Conservation (phyloP, 352 stramenopile genomes). For the Phytophthora syringae region DNA sequence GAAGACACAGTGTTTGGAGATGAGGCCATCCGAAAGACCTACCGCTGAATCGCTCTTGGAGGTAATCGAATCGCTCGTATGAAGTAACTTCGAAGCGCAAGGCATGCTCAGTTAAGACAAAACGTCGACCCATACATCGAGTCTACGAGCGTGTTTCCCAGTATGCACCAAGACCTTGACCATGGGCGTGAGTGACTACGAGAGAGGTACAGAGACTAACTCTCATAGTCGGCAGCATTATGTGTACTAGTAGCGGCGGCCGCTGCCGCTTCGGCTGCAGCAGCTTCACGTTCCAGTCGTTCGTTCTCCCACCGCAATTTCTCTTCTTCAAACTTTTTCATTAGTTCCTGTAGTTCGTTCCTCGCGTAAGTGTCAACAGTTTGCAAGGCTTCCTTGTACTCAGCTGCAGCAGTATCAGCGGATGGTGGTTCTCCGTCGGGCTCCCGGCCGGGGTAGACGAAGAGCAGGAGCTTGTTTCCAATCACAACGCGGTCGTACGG, state of each 20-base stretch:
- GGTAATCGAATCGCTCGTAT: neutral
- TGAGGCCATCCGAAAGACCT: neutral
- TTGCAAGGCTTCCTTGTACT: slow-evolving; percentile 90
- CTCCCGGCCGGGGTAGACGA: too few species aligned
- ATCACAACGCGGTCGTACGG: slow-evolving; percentile 84
- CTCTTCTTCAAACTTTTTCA: slow-evolving; percentile 89
- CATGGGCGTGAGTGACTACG: too few species aligned
- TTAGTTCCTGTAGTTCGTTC: slow-evolving; percentile 90
- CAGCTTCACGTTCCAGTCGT: slow-evolving; percentile 58
- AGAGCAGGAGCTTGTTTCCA: slow-evolving; percentile 89
- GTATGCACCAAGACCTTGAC: too few species aligned
- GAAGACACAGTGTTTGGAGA: slow-evolving; percentile 14
- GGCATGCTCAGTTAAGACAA: too few species aligned
- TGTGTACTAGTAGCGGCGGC: too few species aligned
- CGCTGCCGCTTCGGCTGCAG: too few species aligned
- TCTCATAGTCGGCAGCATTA: too few species aligned
- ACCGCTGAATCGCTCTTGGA: slow-evolving; percentile 17
- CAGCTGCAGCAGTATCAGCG: slow-evolving; percentile 83
- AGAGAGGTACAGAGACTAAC: too few species aligned
- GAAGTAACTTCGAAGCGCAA: too few species aligned
- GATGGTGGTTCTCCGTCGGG: slow-evolving; percentile 62
- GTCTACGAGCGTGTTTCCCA: too few species aligned
- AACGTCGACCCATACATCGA: too few species aligned
- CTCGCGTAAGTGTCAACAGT: slow-evolving; percentile 72
- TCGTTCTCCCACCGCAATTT: slow-evolving; percentile 90